Percentiles rank a stretch among this genome's conserved stretches.
Evolutionary conservation across 2,329 filamentous ascomycete species (phyloP).

Genomic region (Nectriaceae sp.): DNA sequence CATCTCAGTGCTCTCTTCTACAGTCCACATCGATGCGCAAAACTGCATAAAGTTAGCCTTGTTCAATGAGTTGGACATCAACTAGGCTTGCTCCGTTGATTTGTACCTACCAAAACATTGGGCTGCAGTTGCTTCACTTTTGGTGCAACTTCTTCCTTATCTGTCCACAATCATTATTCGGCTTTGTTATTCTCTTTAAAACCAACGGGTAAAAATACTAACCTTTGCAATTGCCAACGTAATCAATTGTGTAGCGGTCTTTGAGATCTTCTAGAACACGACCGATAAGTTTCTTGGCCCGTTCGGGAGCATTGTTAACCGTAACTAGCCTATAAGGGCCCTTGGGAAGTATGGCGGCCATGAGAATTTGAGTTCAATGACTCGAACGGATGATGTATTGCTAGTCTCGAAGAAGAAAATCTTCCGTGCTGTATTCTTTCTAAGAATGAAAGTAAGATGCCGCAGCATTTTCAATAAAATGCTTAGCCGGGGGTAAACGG

Average conservation of each 20-base stretch:
- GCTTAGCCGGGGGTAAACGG: no score
- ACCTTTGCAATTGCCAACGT: constrained; percentile 65
- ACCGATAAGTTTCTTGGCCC: constrained; percentile 63
- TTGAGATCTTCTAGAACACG: constrained; percentile 62
- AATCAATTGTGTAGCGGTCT: constrained; percentile 63
- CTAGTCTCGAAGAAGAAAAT: no score
- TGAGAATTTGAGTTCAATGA: no score
- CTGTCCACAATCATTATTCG: constrained; percentile 28
- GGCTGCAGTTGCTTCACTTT: constrained; percentile 45
- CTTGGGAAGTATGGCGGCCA: no score
- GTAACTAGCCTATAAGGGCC: constrained; percentile 66
- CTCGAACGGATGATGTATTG: no score
- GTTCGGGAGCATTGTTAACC: constrained; percentile 67
- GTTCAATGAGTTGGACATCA: background rate
- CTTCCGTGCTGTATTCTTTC: no score
- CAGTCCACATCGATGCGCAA: constrained; percentile 57
- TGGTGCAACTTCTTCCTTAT: constrained; percentile 55
- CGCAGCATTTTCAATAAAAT: no score
- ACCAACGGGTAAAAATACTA: constrained; percentile 8
- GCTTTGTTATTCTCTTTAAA: background rate
- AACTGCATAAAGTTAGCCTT: no score
- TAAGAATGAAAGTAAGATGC: no score
- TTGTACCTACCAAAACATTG: constrained; percentile 29
- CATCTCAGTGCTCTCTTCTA: constrained; percentile 49
- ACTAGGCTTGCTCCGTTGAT: background rate